Percentiles rank a stretch among this genome's conserved stretches.
phyloP scores from a whole-genome alignment of 78 protist species.

The Dictyostelium brefeldianum region DNA sequence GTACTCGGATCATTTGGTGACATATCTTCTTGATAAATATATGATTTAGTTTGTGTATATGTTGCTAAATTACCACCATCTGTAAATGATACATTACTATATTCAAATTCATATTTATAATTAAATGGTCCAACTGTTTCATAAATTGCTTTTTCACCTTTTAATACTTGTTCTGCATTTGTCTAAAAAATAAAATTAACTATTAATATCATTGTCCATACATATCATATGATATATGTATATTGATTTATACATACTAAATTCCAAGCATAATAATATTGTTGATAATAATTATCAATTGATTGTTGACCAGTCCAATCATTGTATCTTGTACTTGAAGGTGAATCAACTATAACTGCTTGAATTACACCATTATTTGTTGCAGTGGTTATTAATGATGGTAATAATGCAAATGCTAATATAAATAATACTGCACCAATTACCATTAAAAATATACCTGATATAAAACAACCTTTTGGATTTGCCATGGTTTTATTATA shows the following conservation, averaged over 20 bases:
- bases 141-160: conserved; percentile 28
- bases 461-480: conserved; percentile 15
- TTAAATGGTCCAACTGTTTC: conserved; percentile 57
- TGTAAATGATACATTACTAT: conserved; percentile 25
- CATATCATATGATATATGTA: not conserved
- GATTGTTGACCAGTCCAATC: conserved; percentile 53
- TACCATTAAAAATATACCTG: conserved; percentile 17
- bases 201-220: too few relatives aligned
- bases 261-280: conserved; percentile 66
- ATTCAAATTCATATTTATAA: conserved; percentile 34
- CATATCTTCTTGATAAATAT: not conserved
- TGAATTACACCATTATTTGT: not conserved
- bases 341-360: conserved; percentile 33
- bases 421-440: conserved; percentile 28
- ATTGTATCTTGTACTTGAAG: conserved; percentile 36
- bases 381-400: conserved; percentile 7
- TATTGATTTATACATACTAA: conserved; percentile 27
- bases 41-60: conserved; percentile 25
- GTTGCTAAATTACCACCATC: conserved; percentile 48
- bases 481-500: conserved; percentile 16
- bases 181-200: not conserved
- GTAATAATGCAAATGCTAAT: conserved; percentile 39
- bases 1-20: not conserved
- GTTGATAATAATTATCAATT: conserved; percentile 26
- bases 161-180: conserved; percentile 27